Evolutionary conservation across 2,329 filamentous ascomycete genomes (phyloP).

Genomic region (Stachybotrys echinatus): DNA sequence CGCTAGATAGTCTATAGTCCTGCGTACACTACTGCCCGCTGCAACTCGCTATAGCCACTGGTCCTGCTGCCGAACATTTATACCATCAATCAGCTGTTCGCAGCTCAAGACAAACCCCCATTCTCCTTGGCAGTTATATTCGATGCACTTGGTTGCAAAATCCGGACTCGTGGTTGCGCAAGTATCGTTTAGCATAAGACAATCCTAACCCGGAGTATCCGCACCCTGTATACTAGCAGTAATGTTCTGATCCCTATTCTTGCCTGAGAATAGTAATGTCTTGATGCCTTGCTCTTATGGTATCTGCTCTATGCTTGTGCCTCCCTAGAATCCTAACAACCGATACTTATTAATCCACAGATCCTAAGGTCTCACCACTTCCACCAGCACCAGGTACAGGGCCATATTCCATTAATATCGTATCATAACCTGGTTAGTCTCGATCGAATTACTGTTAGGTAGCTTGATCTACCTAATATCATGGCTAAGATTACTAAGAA

Average conservation of each 20-base stretch:
- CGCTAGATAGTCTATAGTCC: no score
- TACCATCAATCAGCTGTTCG: neutral
- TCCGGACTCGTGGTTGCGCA: slow-evolving; percentile 5
- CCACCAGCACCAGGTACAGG: slow-evolving; percentile 32
- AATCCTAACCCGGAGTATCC: slow-evolving; percentile 3
- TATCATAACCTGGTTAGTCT: slow-evolving; percentile 38
- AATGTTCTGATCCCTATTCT: slow-evolving; percentile 46
- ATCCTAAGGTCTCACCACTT: slow-evolving; percentile 13
- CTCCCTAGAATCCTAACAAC: neutral
- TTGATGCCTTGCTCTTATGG: slow-evolving; percentile 31
- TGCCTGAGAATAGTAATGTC: slow-evolving; percentile 52
- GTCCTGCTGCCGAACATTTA: neutral
- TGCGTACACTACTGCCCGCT: no score
- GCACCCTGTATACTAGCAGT: slow-evolving; percentile 5
- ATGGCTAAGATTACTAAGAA: slow-evolving; percentile 36
- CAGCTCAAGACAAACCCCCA: slow-evolving; percentile 3
- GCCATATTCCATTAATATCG: slow-evolving; percentile 51
- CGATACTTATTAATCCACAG: slow-evolving; percentile 22
- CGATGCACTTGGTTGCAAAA: slow-evolving; percentile 1
- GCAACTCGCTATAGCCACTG: no score
- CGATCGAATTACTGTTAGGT: slow-evolving; percentile 2
- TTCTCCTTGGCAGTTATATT: slow-evolving; percentile 1
- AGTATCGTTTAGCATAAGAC: slow-evolving; percentile 3
- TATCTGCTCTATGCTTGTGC: neutral
- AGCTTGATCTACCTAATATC: slow-evolving; percentile 35